Percentiles rank a stretch among this genome's conserved stretches.
These are phyloP conservation scores for Kwoniella heveanensis DNA, from an alignment of 768 basidiomycete genomes.

Conservation along the genomic window DNA sequence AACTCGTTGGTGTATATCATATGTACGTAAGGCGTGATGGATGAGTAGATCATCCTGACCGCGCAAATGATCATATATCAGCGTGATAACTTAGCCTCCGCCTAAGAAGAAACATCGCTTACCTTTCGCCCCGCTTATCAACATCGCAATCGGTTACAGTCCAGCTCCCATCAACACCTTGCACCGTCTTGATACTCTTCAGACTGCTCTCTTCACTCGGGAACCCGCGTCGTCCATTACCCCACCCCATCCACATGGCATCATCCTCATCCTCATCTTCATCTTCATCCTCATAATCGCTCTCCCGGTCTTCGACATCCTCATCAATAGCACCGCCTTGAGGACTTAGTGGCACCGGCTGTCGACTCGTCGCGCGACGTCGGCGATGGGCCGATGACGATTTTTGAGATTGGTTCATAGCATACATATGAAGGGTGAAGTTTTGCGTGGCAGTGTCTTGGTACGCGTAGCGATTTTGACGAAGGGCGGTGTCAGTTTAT, in stretches of 20 bases:
- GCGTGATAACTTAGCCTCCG: no score
- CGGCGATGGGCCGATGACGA: conserved; percentile 65
- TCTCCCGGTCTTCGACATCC: conserved; percentile 60
- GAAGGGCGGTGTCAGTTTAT: conserved; percentile 35
- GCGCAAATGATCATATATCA: no score
- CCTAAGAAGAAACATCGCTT: no score
- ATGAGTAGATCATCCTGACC: conserved; percentile 82
- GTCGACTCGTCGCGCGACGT: conserved; percentile 15
- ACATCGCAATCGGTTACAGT: conserved; percentile 94
- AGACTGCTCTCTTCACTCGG: conserved; percentile 51
- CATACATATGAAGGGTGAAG: conserved; percentile 83
- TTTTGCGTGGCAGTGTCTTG: conserved; percentile 73
- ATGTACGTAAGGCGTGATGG: conserved; percentile 62
- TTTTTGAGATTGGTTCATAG: conserved; percentile 34
- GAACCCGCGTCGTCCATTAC: conserved; percentile 24
- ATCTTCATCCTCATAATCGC: conserved; percentile 51
- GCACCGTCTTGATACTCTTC: conserved; percentile 62
- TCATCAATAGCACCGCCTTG: conserved; percentile 30
- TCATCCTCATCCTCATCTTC: conserved; percentile 57
- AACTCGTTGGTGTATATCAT: conserved; percentile 51
- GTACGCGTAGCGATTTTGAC: conserved; percentile 34
- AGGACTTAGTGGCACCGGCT: conserved; percentile 23
- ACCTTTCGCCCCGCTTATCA: conserved; percentile 72
- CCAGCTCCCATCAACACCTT: conserved; percentile 78
- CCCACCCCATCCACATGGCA: conserved; percentile 60